These are phyloP conservation scores for Isabelozyma gotoi DNA, from an alignment of 805 yeast genomes.

Conservation along the genomic window DNA sequence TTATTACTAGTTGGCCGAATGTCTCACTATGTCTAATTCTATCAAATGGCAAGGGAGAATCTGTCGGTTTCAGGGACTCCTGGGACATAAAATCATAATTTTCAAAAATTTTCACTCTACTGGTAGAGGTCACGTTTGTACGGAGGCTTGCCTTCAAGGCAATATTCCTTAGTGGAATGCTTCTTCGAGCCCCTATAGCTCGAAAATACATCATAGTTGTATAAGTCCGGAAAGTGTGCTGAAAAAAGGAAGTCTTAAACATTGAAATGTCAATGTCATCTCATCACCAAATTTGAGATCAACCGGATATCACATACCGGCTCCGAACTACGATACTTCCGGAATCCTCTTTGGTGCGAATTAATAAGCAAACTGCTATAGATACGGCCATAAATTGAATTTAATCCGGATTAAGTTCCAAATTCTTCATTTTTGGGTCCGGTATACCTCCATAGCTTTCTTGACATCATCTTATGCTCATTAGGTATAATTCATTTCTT, in stretches of 20 bases:
- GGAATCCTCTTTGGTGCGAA: no score
- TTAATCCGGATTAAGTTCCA: no score
- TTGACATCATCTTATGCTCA: no score
- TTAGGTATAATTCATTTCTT: no score
- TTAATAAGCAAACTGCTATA: no score
- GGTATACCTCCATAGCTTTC: no score
- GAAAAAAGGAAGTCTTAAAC: background rate
- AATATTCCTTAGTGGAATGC: background rate
- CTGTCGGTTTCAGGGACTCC: background rate
- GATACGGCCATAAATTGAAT: no score
- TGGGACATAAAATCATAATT: background rate
- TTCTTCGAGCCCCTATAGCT: background rate
- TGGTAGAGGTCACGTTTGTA: background rate
- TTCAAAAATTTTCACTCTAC: background rate
- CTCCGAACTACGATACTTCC: no score
- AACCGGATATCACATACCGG: no score
- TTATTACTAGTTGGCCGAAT: slow-evolving; percentile 24
- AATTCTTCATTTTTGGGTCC: no score
- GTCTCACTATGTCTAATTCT: slow-evolving; percentile 19
- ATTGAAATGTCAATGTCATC: background rate
- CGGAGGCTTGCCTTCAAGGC: background rate
- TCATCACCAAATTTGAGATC: no score
- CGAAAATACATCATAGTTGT: background rate
- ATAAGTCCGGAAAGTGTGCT: background rate
- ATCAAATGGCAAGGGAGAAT: slow-evolving; percentile 15